phyloP scores from a whole-genome alignment of 2,329 filamentous ascomycete genomes.

The Arthrobotrys sphaeroides region DNA sequence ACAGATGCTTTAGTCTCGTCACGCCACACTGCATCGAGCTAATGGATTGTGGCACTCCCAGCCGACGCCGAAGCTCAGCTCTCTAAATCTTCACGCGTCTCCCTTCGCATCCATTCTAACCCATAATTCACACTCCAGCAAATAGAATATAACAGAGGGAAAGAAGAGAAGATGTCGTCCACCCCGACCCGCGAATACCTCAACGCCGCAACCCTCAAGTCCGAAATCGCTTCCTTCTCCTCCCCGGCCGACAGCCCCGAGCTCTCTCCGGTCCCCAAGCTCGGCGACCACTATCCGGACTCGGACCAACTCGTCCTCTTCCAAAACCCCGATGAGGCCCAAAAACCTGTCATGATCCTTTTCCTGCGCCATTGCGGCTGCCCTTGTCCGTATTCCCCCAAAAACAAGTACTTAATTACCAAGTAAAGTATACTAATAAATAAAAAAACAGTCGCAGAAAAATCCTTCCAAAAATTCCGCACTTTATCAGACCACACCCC shows the following conservation, averaged over 20 bases:
- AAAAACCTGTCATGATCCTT: slow-evolving; percentile 71
- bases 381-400: slow-evolving; percentile 69
- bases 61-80: slow-evolving; percentile 13
- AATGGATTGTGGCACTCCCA: slow-evolving; percentile 17
- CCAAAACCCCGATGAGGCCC: no score
- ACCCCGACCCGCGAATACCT: slow-evolving; percentile 42
- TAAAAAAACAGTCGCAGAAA: slow-evolving; percentile 70
- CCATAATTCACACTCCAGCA: background rate
- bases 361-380: slow-evolving; percentile 79
- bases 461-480: slow-evolving; percentile 69
- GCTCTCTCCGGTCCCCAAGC: slow-evolving; percentile 64
- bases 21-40: background rate
- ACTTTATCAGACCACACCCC: slow-evolving; percentile 65
- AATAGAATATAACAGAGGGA: background rate
- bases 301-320: slow-evolving; percentile 65
- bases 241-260: slow-evolving; percentile 56
- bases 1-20: background rate
- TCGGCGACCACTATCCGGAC: slow-evolving; percentile 69
- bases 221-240: slow-evolving; percentile 49
- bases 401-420: background rate
- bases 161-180: slow-evolving; percentile 21
- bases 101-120: background rate
- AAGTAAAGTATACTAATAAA: background rate
- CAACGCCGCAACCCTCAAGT: slow-evolving; percentile 34
- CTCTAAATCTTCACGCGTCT: background rate